Evolutionary conservation across 176 grass and related monocot species (phyloP), one percentile per base, ranked within the genome.

Genomic region (Musa itinerans): DNA sequence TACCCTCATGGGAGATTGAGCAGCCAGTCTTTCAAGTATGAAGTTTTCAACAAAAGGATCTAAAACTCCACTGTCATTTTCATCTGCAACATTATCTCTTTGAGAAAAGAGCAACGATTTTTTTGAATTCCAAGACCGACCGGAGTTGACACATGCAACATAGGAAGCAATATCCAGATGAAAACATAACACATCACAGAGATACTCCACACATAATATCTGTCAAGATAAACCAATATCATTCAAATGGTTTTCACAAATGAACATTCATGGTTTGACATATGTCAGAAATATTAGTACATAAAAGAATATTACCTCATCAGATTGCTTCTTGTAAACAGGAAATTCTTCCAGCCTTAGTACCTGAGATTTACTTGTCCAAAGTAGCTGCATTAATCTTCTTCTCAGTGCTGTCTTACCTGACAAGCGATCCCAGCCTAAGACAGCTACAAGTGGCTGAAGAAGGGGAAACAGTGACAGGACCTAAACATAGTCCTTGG

Each of bases 41-140:
- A 97, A 83, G 77, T 97, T 97, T 75, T 97, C 90, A 29, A 93
- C 94, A 89, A 97, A 97, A 85, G 90, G 79, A 53, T 97, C 94
- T 76, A 79, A 71, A 81, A 86, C 83, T 65, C 78, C 88, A 77
- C 68, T 80, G 71, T 70, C 71, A 61, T 76, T 71, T 71, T 78
- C 86, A 83, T 78, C 80, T 68, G 52, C 78, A 83, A 77, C 78
- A 75, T 87, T 80, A 54, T 82, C 81, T 59, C 85, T 84, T 82
- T 88, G 87, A 76, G 87, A 86, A 82, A 96, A 92, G 53, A 86
- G 80, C 71, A 96, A 81, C 56, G 81, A 86, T 83, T 83, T 85
- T 81, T 79, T 90, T 68, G 82, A 77, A 88, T 89, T 82, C 93
- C 89, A 92, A 23, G 66, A 57, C 50, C 26, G 65, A 17, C 87